Percentiles rank a stretch among this genome's conserved stretches.
phyloP scores from a whole-genome alignment of 2,329 filamentous ascomycete genomes.

The Hymenoscyphus fraxineus region DNA sequence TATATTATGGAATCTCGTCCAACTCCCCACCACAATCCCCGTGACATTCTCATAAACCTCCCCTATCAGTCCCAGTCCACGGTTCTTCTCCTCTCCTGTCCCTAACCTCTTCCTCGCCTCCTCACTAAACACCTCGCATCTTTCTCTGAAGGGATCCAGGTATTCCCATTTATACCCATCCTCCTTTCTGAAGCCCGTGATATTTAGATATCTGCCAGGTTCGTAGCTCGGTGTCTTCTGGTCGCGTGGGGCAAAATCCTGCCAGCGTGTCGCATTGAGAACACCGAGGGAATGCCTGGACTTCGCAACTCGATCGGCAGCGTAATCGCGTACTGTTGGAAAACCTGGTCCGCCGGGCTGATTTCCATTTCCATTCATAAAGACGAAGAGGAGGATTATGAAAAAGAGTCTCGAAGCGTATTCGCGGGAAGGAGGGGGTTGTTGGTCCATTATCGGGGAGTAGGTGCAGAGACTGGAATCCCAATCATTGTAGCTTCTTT shows the following conservation, averaged over 20 bases:
- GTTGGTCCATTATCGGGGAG: slow-evolving; percentile 8
- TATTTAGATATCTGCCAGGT: slow-evolving; percentile 53
- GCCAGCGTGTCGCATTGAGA: slow-evolving; percentile 56
- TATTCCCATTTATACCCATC: slow-evolving; percentile 79
- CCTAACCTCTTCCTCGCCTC: slow-evolving; percentile 42
- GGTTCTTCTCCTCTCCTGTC: slow-evolving; percentile 10
- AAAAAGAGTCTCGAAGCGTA: slow-evolving; percentile 28
- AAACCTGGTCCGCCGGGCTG: slow-evolving; percentile 36
- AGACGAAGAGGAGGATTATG: slow-evolving; percentile 34
- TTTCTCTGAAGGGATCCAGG: slow-evolving; percentile 61
- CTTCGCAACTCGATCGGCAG: slow-evolving; percentile 46
- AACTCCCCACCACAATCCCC: slow-evolving; percentile 33
- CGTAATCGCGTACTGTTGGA: slow-evolving; percentile 41
- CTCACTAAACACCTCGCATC: slow-evolving; percentile 58
- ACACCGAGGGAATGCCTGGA: slow-evolving; percentile 50
- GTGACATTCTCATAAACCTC: slow-evolving; percentile 36
- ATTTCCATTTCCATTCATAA: slow-evolving; percentile 31
- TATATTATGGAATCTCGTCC: slow-evolving; percentile 27
- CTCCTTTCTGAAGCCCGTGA: slow-evolving; percentile 71
- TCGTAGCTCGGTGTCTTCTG: slow-evolving; percentile 25
- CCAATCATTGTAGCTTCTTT: neutral
- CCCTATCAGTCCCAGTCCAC: slow-evolving; percentile 16
- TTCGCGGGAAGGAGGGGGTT: slow-evolving; percentile 20
- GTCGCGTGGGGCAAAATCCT: slow-evolving; percentile 51
- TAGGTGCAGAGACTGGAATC: neutral